Evolutionary conservation across 352 stramenopile species (phyloP), one percentile per base, ranked within the genome.

Genomic region (Pythium phragmiticola): DNA sequence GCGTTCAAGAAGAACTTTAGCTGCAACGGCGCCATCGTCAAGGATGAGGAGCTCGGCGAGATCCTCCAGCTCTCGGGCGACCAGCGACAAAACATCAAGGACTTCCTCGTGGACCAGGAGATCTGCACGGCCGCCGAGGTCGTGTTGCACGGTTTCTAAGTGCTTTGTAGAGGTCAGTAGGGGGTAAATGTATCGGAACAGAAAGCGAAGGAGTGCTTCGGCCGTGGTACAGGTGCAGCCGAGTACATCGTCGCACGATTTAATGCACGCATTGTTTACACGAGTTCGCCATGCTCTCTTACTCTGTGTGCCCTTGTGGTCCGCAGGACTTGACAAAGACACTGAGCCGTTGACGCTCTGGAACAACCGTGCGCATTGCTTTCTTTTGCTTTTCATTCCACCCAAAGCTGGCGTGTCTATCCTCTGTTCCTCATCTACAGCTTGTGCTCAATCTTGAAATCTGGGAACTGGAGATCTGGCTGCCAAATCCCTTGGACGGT

Each of bases 1-100:
- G 97, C 97, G 50, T 99, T 99, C 75, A 99, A 99, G 90, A 99
- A 99, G 87, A 99, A 99, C 80, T 99, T 99, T 75, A 98, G 90
- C 74, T 99, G 98, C 84, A 99, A 99, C 84, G 98, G 98, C 58
- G 96, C 96, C 57, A 96, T 99, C 41, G 95, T 98, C 54, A 98
- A 99, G 70, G 97, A 99, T 77, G 89, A 98, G 56, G 97, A 99
- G 68, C 78, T 96, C 34, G 91, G 95, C 55, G 97, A 99, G 75
- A 98, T 99, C 70, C 99, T 99, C 77, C 98, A 99, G 79, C 86
- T 99, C 37, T 98, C 94, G 52, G 98, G 98, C 58, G 98, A 99
- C 85, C 98, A 99, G 82, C 84, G 98, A 75, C 98, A 95, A 50
- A 99, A 99, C 84, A 98, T 99, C 43, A 97, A 98, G 74, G 89